phyloP scores from a whole-genome alignment of 345 rosid species.

The Lepidium didymum region DNA sequence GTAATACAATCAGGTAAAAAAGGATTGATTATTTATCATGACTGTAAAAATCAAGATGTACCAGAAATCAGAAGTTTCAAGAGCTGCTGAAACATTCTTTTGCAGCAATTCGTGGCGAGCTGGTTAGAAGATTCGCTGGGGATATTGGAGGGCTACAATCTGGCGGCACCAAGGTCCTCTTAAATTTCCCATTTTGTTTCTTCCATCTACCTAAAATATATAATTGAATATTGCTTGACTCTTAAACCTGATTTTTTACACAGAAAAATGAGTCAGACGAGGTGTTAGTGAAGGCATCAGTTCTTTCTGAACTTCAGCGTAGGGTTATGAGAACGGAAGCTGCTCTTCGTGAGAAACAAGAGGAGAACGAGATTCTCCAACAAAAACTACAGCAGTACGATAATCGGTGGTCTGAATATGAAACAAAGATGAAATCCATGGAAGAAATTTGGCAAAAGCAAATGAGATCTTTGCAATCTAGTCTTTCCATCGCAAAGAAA shows the following conservation, averaged over 20 bases:
- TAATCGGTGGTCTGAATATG: constrained; percentile 69
- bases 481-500: constrained; percentile 70
- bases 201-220: neutral
- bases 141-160: constrained; percentile 52
- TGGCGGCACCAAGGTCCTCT: constrained; percentile 49
- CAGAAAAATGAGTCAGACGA: constrained; percentile 60
- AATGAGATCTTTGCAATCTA: constrained; percentile 72
- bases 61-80: neutral
- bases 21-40: neutral
- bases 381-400: constrained; percentile 65
- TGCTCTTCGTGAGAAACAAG: constrained; percentile 61
- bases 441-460: constrained; percentile 95
- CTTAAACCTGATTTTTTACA: neutral
- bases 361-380: constrained; percentile 64
- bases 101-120: constrained; percentile 84
- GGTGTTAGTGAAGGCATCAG: constrained; percentile 45
- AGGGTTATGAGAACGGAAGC: constrained; percentile 64
- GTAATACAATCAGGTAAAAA: constrained; percentile 68
- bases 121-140: constrained; percentile 85
- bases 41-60: neutral
- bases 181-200: neutral
- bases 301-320: constrained; percentile 59
- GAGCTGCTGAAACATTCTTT: neutral
- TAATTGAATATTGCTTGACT: neutral
- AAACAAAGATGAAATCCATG: constrained; percentile 86